These are phyloP conservation scores for Aspergillus sp. DNA, from an alignment of 2,329 filamentous ascomycete genomes.

Conservation along the genomic window DNA sequence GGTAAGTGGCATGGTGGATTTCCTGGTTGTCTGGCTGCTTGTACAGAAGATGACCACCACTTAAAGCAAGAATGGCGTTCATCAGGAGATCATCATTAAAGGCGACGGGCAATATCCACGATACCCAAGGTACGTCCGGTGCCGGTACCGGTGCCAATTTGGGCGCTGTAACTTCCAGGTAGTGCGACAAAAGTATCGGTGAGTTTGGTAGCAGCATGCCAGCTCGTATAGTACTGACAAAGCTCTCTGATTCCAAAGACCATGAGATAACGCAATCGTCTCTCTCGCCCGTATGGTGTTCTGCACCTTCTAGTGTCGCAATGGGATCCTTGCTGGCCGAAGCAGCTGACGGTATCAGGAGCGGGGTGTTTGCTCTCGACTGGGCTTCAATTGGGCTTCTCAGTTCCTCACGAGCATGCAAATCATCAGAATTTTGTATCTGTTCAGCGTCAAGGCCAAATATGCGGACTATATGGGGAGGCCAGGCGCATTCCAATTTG, in stretches of 20 bases:
- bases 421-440: neutral
- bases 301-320: no score
- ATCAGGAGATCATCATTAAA: neutral
- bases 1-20: neutral
- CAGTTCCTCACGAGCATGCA: no score
- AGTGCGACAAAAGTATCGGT: neutral
- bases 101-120: neutral
- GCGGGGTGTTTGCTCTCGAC: no score
- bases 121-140: neutral
- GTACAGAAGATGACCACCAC: neutral
- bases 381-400: no score
- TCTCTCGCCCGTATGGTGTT: no score
- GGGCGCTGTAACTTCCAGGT: neutral
- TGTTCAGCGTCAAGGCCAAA: neutral
- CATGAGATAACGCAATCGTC: neutral
- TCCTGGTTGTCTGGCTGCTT: neutral
- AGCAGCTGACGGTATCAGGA: no score
- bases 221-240: neutral
- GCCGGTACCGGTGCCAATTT: slow-evolving; percentile 1
- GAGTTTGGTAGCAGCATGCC: neutral
- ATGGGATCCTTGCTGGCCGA: no score
- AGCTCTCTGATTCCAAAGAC: neutral
- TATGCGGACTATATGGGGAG: neutral
- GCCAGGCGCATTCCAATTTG: neutral
- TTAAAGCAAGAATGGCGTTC: neutral